These are phyloP conservation scores for Gnomoniopsis smithogilvyi DNA, from an alignment of 2,329 filamentous ascomycete genomes.

Conservation along the genomic window DNA sequence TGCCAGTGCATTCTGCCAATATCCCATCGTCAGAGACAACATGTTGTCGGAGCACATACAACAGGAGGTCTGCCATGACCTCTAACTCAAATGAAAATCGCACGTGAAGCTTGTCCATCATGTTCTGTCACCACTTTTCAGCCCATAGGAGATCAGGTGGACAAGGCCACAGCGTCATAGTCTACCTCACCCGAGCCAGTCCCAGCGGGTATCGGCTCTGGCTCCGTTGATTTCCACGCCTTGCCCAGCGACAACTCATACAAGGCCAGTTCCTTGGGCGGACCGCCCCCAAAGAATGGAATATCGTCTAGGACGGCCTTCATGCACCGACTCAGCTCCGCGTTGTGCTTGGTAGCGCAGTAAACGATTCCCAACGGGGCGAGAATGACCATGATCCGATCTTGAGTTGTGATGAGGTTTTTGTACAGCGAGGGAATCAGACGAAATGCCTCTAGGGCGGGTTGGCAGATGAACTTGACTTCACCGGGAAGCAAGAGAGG, in stretches of 20 bases:
- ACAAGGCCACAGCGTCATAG: not conserved
- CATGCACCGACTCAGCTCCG: conserved; percentile 16
- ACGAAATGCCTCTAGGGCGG: conserved; percentile 18
- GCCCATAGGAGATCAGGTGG: not conserved
- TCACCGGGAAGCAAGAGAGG: conserved; percentile 14
- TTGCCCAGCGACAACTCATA: conserved; percentile 8
- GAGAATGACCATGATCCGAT: conserved; percentile 18
- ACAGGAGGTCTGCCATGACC: too few relatives aligned
- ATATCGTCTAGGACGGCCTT: conserved; percentile 17
- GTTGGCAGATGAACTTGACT: conserved; percentile 15
- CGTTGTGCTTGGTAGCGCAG: conserved; percentile 9
- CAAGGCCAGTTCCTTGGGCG: conserved; percentile 8
- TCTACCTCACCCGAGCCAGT: not conserved
- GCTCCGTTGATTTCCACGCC: not conserved
- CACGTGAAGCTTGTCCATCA: too few relatives aligned
- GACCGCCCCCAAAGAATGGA: conserved; percentile 11
- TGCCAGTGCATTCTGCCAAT: too few relatives aligned
- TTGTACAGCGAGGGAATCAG: conserved; percentile 18
- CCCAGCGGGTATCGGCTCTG: not conserved
- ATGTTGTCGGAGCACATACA: too few relatives aligned
- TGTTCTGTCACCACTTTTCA: not conserved
- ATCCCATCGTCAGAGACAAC: too few relatives aligned
- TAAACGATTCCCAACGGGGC: conserved; percentile 18
- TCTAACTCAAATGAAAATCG: too few relatives aligned
- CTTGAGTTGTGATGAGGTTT: conserved; percentile 15